Percentiles rank a stretch among this genome's conserved stretches.
These are phyloP conservation scores for Venturia aucupariae DNA, from an alignment of 2,329 filamentous ascomycete genomes.

Conservation along the genomic window DNA sequence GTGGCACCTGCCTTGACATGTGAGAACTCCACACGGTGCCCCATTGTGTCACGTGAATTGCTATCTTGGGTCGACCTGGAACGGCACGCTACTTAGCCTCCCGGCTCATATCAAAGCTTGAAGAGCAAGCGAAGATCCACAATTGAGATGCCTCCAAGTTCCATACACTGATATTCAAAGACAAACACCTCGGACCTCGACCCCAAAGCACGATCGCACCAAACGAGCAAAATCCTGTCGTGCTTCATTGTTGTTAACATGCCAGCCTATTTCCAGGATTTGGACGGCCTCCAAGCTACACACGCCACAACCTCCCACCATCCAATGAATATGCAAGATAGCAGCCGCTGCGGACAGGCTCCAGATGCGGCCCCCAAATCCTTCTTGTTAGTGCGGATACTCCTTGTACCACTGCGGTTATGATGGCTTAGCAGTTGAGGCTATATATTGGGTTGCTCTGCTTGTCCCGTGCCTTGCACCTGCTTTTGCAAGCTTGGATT, in stretches of 20 bases:
- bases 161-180: background rate
- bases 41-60: background rate
- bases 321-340: background rate
- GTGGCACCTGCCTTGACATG: background rate
- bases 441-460: background rate
- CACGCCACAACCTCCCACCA: background rate
- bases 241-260: background rate
- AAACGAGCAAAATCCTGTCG: too few species aligned
- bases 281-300: background rate
- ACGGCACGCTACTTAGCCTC: background rate
- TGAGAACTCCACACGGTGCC: background rate
- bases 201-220: too few species aligned
- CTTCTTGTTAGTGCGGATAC: background rate
- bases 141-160: background rate
- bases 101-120: background rate
- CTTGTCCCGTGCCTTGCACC: background rate
- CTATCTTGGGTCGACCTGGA: background rate
- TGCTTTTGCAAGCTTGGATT: background rate
- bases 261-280: background rate
- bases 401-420: background rate
- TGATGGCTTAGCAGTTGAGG: background rate
- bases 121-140: background rate
- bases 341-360: slow-evolving; percentile 2
- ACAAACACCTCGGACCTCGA: too few species aligned
- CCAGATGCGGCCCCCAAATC: background rate